Evolutionary conservation across 768 basidiomycete genomes (phyloP).

Genomic region (Nevesoporus exiguus): DNA sequence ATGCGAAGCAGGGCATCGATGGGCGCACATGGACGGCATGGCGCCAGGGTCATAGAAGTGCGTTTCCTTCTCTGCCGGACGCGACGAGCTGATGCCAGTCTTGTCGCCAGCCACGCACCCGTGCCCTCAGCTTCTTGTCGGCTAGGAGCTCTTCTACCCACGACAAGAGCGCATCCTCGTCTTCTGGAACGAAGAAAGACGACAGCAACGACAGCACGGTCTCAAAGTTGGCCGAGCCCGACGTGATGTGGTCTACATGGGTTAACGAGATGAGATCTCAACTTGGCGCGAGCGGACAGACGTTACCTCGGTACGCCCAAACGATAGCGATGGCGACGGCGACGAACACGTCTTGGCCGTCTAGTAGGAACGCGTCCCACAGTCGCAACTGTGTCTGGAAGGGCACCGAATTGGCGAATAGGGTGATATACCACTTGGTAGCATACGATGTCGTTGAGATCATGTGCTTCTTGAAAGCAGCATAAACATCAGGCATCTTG

Average conservation of each 20-base stretch:
- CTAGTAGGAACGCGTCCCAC: conserved; percentile 92
- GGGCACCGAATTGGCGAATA: conserved; percentile 93
- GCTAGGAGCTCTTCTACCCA: conserved; percentile 70
- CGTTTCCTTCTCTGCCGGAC: conserved; percentile 57
- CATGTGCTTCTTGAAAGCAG: conserved; percentile 81
- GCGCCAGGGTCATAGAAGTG: conserved; percentile 45
- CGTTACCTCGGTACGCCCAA: conserved; percentile 84
- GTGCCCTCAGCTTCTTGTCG: conserved; percentile 63
- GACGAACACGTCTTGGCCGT: conserved; percentile 87
- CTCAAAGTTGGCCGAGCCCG: conserved; percentile 80
- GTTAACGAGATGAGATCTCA: conserved; percentile 2
- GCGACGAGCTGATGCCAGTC: conserved; percentile 77
- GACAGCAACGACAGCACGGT: conserved; percentile 87
- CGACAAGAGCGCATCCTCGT: conserved; percentile 74
- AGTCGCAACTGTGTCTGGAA: conserved; percentile 92
- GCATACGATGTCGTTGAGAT: conserved; percentile 94
- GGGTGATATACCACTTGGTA: conserved; percentile 99
- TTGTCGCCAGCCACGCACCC: conserved; percentile 71
- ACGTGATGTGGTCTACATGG: conserved; percentile 74
- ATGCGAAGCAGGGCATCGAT: conserved; percentile 5
- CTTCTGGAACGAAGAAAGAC: conserved; percentile 91
- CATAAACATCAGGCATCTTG: conserved; percentile 88
- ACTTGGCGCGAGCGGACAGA: not conserved
- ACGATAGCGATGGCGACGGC: conserved; percentile 84
- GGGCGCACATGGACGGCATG: not conserved